phyloP scores from a whole-genome alignment of 257 asterid species.

The Nicotiana otophora region DNA sequence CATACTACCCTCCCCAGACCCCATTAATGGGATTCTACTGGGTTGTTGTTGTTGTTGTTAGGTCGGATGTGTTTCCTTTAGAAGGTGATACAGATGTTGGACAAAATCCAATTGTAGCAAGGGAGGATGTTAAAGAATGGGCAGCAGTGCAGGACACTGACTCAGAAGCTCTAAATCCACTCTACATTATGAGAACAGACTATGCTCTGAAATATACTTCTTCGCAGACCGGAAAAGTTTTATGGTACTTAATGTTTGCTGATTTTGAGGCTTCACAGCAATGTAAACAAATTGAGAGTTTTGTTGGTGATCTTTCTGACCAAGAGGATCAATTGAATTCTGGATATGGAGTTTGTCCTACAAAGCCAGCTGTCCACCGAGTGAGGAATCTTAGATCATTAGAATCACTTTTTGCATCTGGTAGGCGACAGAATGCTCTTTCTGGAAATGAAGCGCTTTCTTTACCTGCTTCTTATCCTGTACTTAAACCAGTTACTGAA shows the following conservation, averaged over 20 bases:
- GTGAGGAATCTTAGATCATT: constrained; percentile 53
- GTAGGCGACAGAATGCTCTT: constrained; percentile 35
- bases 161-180: constrained; percentile 42
- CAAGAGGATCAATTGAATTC: constrained; percentile 20
- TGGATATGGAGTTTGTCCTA: constrained; percentile 33
- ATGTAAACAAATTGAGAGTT: constrained; percentile 45
- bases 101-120: constrained; percentile 43
- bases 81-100: constrained; percentile 26
- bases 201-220: constrained; percentile 61
- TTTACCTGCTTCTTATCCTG: constrained; percentile 40
- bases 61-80: constrained; percentile 37
- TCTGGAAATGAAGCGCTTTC: constrained; percentile 43
- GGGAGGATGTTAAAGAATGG: constrained; percentile 44
- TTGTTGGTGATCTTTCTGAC: constrained; percentile 30
- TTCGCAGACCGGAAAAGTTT: constrained; percentile 54
- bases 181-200: constrained; percentile 74
- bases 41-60: no score
- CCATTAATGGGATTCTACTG: no score
- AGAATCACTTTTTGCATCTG: constrained; percentile 38
- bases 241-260: constrained; percentile 79
- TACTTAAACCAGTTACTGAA: constrained; percentile 20
- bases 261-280: constrained; percentile 69
- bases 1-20: no score
- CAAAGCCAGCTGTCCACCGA: constrained; percentile 51
- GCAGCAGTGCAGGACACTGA: constrained; percentile 29